These are phyloP conservation scores for Cercis canadensis DNA, from an alignment of 306 rosid genomes.

Conservation along the genomic window DNA sequence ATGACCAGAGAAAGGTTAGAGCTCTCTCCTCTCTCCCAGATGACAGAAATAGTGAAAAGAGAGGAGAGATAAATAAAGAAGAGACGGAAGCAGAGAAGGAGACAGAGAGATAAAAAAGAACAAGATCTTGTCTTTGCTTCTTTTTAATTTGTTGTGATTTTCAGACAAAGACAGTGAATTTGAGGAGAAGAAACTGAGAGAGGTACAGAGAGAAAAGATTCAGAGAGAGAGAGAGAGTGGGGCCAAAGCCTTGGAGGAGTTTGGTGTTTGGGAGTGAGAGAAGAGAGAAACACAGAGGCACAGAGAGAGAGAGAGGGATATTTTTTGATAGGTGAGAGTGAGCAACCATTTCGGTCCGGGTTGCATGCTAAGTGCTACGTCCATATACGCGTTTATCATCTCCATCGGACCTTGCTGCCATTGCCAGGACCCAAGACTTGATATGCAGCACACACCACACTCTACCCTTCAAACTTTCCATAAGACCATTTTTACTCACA, in stretches of 20 bases:
- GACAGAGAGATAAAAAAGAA: slow-evolving; percentile 23
- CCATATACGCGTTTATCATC: slow-evolving; percentile 51
- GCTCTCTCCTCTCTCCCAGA: slow-evolving; percentile 58
- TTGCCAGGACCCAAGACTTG: neutral
- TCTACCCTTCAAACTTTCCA: neutral
- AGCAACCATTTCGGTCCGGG: slow-evolving; percentile 76
- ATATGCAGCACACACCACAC: neutral
- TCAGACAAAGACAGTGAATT: slow-evolving; percentile 29
- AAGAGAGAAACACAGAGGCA: neutral
- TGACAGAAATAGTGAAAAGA: slow-evolving; percentile 34
- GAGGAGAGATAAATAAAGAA: slow-evolving; percentile 29
- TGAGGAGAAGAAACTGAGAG: slow-evolving; percentile 15
- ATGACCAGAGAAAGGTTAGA: slow-evolving; percentile 19
- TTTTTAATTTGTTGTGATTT: slow-evolving; percentile 29
- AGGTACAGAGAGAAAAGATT: neutral
- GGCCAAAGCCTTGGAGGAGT: slow-evolving; percentile 34
- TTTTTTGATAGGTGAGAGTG: slow-evolving; percentile 51
- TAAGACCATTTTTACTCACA: neutral
- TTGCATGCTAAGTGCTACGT: slow-evolving; percentile 78
- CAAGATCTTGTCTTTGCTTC: slow-evolving; percentile 27
- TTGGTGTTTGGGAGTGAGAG: slow-evolving; percentile 34
- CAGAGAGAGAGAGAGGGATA: slow-evolving; percentile 6
- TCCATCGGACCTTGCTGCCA: neutral
- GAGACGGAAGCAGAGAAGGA: slow-evolving; percentile 13
- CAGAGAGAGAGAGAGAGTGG: slow-evolving; percentile 23